phyloP scores from a whole-genome alignment of 2,329 filamentous ascomycete species.

The Apiospora rasikravindrae region DNA sequence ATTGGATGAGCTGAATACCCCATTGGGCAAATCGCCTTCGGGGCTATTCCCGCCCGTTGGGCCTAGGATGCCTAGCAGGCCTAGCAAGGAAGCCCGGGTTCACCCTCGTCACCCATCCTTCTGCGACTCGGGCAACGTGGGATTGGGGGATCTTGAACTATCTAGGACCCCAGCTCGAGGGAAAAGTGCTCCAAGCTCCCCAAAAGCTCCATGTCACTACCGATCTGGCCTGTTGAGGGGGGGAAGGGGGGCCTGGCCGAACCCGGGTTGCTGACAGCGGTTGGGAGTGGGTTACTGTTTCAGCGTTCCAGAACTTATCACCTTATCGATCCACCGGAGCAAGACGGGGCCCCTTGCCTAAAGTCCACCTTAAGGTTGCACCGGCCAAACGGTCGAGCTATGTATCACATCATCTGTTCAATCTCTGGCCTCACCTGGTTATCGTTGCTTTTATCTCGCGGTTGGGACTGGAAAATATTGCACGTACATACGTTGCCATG shows the following conservation, averaged over 20 bases:
- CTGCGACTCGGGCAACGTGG: background rate
- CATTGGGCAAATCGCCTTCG: background rate
- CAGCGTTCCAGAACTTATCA: background rate
- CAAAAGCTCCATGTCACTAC: background rate
- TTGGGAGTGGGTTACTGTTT: slow-evolving; percentile 5
- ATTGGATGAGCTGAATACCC: background rate
- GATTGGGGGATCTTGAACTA: background rate
- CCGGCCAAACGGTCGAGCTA: background rate
- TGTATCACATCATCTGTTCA: background rate
- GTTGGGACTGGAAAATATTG: background rate
- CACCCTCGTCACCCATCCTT: background rate
- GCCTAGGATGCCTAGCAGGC: background rate
- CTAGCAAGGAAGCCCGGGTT: background rate
- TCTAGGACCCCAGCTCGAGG: background rate
- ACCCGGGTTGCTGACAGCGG: background rate
- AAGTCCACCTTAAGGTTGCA: background rate
- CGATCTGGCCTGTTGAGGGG: background rate
- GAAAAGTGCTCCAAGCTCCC: background rate
- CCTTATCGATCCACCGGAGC: background rate
- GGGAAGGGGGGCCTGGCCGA: background rate
- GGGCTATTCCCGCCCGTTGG: background rate
- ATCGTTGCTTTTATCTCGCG: background rate
- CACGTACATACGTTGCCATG: background rate
- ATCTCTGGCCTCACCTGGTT: background rate
- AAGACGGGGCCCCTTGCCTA: background rate